phyloP scores from a whole-genome alignment of 2,329 filamentous ascomycete genomes.

The Apiospora koreana region DNA sequence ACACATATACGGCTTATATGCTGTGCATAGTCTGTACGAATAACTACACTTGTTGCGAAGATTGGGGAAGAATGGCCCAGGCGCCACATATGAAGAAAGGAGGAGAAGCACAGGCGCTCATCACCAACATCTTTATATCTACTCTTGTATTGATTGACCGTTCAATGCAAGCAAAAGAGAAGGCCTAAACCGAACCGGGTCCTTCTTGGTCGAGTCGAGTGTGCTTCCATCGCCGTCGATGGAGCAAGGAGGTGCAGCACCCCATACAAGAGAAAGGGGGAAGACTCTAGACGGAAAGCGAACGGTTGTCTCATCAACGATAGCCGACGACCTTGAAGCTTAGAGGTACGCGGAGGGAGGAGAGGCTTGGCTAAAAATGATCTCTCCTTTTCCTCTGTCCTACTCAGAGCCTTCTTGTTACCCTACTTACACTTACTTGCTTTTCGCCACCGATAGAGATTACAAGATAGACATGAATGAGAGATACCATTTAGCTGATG shows the following conservation, averaged over 20 bases:
- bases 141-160: neutral
- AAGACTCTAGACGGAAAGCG: neutral
- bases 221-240: neutral
- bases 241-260: neutral
- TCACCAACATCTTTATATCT: neutral
- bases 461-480: neutral
- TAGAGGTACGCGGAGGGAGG: neutral
- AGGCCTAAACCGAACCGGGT: no score
- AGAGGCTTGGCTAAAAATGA: no score
- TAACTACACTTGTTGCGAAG: neutral
- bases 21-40: neutral
- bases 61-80: neutral
- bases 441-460: neutral
- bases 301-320: neutral
- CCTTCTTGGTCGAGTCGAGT: neutral
- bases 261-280: neutral
- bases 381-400: neutral
- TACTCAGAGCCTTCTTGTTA: neutral
- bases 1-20: neutral
- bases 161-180: no score
- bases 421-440: neutral
- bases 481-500: neutral
- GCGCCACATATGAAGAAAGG: neutral
- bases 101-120: neutral
- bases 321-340: neutral